phyloP scores from a whole-genome alignment of 441 rosid genomes.

The Corymbia calophylla region DNA sequence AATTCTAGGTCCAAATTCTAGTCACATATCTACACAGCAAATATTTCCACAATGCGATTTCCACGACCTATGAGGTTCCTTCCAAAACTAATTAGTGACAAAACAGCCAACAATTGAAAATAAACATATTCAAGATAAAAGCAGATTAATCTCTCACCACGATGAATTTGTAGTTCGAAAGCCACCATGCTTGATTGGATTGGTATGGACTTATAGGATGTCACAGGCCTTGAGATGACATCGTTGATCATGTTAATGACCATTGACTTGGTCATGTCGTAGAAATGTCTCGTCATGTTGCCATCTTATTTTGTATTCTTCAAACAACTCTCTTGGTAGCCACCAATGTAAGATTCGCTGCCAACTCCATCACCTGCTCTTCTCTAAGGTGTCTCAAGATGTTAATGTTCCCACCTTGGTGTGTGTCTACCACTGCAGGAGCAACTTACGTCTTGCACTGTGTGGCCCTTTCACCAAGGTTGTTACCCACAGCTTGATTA shows the following conservation, averaged over 20 bases:
- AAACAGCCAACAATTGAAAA: not conserved
- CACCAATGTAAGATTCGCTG: not conserved
- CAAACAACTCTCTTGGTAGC: too few relatives aligned
- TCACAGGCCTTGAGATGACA: too few relatives aligned
- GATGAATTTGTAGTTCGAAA: not conserved
- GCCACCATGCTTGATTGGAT: not conserved
- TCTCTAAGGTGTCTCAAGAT: not conserved
- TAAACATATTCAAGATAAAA: too few relatives aligned
- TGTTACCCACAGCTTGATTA: not conserved
- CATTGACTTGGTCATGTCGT: too few relatives aligned
- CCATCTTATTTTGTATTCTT: too few relatives aligned
- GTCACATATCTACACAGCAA: not conserved
- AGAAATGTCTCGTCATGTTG: too few relatives aligned
- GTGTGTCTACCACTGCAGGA: accelerated
- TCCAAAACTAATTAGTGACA: not conserved
- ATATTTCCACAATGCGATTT: not conserved
- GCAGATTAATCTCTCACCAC: too few relatives aligned
- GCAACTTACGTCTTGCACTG: not conserved
- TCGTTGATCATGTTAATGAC: too few relatives aligned
- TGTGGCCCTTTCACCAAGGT: not conserved
- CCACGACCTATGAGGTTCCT: not conserved
- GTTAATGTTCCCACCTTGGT: not conserved
- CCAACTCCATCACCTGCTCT: accelerated
- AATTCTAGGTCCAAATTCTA: not conserved
- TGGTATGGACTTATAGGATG: too few relatives aligned